Conservation (phyloP, 2,329 filamentous ascomycete genomes). For the Diaporthe sp. region DNA sequence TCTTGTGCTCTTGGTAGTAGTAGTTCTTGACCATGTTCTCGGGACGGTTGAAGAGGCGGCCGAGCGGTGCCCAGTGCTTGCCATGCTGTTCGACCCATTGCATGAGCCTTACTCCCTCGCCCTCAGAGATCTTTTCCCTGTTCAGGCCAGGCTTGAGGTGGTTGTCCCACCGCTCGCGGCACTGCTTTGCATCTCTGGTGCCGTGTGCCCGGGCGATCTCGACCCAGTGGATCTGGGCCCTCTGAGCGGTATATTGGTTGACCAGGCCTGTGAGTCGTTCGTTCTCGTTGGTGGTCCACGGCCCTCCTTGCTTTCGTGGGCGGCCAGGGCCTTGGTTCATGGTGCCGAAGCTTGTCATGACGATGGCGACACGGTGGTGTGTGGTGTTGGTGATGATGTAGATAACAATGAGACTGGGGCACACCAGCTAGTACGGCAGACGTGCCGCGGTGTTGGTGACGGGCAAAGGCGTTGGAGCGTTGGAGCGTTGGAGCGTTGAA, state of each 20-base stretch:
- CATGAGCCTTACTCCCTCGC: constrained; percentile 82
- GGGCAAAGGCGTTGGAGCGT: neutral
- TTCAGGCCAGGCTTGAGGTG: constrained; percentile 78
- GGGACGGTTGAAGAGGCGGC: constrained; percentile 82
- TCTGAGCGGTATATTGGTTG: neutral
- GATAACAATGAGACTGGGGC: neutral
- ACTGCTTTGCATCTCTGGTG: constrained; percentile 91
- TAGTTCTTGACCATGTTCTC: constrained; percentile 97
- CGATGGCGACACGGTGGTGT: neutral
- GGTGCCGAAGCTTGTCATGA: constrained; percentile 7
- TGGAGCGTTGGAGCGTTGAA: neutral
- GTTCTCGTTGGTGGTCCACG: constrained; percentile 11
- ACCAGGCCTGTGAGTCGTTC: neutral
- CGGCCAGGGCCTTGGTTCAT: constrained; percentile 13
- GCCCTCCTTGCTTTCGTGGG: constrained; percentile 21
- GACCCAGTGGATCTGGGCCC: constrained; percentile 78
- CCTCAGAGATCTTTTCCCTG: constrained; percentile 67
- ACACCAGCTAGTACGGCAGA: neutral
- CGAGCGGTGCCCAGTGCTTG: constrained; percentile 93
- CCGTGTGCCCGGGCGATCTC: constrained; percentile 82
- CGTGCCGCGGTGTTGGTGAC: neutral
- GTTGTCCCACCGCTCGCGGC: constrained; percentile 93
- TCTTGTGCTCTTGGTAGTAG: constrained; percentile 66
- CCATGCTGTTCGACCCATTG: constrained; percentile 82
- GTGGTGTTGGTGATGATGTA: neutral